Evolutionary conservation across 495 filamentous ascomycete species (phyloP), one percentile per base, ranked within the genome.

Genomic region (Aspergillus funiculosus): DNA sequence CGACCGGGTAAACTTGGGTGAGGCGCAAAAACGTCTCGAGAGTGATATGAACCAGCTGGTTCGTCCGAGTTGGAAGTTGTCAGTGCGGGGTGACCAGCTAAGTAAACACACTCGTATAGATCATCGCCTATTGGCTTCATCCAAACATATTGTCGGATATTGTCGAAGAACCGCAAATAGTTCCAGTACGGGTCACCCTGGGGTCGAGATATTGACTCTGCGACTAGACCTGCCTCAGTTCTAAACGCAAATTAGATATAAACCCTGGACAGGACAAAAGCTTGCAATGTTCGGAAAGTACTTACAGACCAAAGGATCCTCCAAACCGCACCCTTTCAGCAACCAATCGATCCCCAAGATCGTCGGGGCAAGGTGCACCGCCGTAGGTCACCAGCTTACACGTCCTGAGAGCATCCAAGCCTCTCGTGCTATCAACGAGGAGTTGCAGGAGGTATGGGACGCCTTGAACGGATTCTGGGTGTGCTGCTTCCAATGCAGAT

Each of bases 1-100:
- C 74, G 69, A 45, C 74, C 64, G 1, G 71, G 60, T 13, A 79
- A 73, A 5, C 69, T 73, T 0, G 80, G 76, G 41, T 86, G 83
- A 15, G 75, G 73, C 3, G 57, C 60, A 56, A 86, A 87, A 0
- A 86, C 67, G 48, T 87, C 84, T 7, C 67, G 73, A 0, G 80
- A 81, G 25, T 72, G 61, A 52, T 66, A 83, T 0, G 76, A 78
- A 7, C 68, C 66, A 0, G 66, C 64, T 2, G 72, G 72, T 5
- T 75, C 61, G 20, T 71, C 52, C 6, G 75, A 76, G 47, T 83
- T 84, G n/a, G 71, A 73, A 4, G 60, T 54, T 19, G 72, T 69
- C 43, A 78, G 68, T 0, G 72, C 66, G 2, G 71, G 71, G 48
- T 75, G 65, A 2, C 77, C 76, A 21, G 71, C 53, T 0, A 78